Evolutionary conservation across 2,329 filamentous ascomycete species (phyloP).

Genomic region (Verticillium longisporum): DNA sequence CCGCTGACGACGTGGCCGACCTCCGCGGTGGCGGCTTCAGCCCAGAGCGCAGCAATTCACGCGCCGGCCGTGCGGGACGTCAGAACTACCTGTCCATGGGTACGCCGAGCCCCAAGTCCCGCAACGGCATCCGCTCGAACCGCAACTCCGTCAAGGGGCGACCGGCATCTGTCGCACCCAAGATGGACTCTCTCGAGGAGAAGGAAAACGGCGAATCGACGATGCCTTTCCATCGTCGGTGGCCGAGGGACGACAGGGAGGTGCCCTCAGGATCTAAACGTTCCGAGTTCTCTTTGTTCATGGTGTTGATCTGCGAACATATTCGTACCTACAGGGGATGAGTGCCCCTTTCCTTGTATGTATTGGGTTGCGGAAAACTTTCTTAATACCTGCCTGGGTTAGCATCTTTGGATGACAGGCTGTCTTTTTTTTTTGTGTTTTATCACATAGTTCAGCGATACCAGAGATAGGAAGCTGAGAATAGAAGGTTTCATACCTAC

Average conservation of each 20-base stretch:
- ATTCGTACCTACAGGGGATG: not conserved
- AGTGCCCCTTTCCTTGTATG: not conserved
- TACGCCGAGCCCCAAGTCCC: slow-evolving; percentile 14
- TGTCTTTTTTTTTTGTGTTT: not conserved
- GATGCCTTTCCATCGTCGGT: slow-evolving; percentile 8
- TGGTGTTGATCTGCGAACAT: not conserved
- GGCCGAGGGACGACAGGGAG: slow-evolving; percentile 5
- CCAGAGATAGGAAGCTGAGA: not conserved
- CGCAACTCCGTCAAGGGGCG: slow-evolving; percentile 3
- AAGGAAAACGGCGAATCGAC: slow-evolving; percentile 2
- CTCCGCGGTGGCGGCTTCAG: slow-evolving; percentile 31
- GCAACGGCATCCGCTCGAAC: slow-evolving; percentile 5
- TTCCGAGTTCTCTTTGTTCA: not conserved
- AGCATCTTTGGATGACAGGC: not conserved
- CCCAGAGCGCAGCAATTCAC: slow-evolving; percentile 22
- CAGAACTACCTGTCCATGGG: slow-evolving; percentile 41
- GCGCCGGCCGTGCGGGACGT: slow-evolving; percentile 24
- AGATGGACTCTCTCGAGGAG: slow-evolving; percentile 4
- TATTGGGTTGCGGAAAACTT: not conserved
- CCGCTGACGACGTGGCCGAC: slow-evolving; percentile 31
- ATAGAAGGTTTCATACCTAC: not conserved
- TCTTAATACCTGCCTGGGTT: not conserved
- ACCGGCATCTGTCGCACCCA: not conserved
- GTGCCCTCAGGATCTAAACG: slow-evolving; percentile 20
- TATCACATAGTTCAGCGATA: not conserved